phyloP scores from a whole-genome alignment of 2,329 filamentous ascomycete species.

The Aspergillus terreus region DNA sequence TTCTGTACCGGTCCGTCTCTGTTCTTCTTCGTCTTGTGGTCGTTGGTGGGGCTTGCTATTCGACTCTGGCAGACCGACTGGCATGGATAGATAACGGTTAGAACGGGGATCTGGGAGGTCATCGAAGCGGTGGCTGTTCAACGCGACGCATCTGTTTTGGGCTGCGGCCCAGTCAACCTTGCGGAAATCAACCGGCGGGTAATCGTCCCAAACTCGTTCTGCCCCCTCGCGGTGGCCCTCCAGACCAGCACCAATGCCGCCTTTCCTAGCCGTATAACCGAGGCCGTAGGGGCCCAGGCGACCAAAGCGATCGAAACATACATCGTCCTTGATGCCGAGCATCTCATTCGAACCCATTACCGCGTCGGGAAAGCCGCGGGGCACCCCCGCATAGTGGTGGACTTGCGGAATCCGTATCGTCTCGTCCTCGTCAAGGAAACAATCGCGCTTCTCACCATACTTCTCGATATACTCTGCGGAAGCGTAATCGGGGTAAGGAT shows the following conservation, averaged over 20 bases:
- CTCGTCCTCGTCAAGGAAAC: constrained; percentile 69
- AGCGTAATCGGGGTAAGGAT: constrained; percentile 65
- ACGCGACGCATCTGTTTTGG: constrained; percentile 68
- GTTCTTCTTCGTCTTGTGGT: constrained; percentile 14
- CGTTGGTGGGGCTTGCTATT: constrained; percentile 13
- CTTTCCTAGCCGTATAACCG: constrained; percentile 74
- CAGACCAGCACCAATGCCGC: constrained; percentile 80
- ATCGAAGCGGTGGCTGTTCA: constrained; percentile 67
- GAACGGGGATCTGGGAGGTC: constrained; percentile 34
- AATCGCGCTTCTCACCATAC: constrained; percentile 64
- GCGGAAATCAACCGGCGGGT: constrained; percentile 71
- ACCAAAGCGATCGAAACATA: constrained; percentile 92
- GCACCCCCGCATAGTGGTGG: constrained; percentile 72
- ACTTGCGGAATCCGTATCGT: constrained; percentile 64
- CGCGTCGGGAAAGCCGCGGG: constrained; percentile 78
- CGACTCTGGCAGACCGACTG: constrained; percentile 23
- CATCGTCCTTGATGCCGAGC: constrained; percentile 72
- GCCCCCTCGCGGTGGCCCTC: constrained; percentile 77
- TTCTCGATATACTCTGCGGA: constrained; percentile 54
- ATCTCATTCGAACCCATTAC: constrained; percentile 83
- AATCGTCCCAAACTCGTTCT: constrained; percentile 72
- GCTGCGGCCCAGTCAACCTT: constrained; percentile 74
- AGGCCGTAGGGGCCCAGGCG: constrained; percentile 84
- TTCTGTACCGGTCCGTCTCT: constrained; percentile 20
- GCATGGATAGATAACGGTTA: constrained; percentile 34